Evolutionary conservation across 139 green algal genomes (phyloP).

Genomic region (Medakamo hakoo): DNA sequence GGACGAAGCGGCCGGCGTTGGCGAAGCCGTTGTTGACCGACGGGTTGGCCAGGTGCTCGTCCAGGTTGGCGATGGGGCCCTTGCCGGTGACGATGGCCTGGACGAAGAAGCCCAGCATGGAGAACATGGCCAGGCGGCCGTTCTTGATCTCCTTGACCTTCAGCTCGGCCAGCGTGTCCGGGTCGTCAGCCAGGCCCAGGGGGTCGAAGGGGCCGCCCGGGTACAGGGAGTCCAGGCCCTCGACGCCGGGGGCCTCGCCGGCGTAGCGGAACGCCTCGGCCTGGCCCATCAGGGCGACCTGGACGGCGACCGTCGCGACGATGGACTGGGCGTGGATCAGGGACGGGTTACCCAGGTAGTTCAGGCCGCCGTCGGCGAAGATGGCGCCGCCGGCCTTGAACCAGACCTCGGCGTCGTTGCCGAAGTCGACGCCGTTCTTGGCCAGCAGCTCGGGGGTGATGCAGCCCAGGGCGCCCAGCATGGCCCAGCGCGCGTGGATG

Average conservation of each 20-base stretch:
- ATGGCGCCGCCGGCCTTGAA: slow-evolving; percentile 93
- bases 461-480: slow-evolving; percentile 61
- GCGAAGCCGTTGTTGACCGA: slow-evolving; percentile 42
- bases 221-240: slow-evolving; percentile 45
- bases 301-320: slow-evolving; percentile 69
- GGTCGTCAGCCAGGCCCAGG: slow-evolving; percentile 62
- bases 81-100: slow-evolving; percentile 51
- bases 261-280: slow-evolving; percentile 30
- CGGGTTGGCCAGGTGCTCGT: slow-evolving; percentile 62
- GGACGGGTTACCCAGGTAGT: slow-evolving; percentile 88
- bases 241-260: slow-evolving; percentile 43
- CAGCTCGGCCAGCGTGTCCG: slow-evolving; percentile 26
- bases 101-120: slow-evolving; percentile 42
- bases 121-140: slow-evolving; percentile 53
- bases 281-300: slow-evolving; percentile 60
- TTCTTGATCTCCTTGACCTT: slow-evolving; percentile 67
- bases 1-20: slow-evolving; percentile 38
- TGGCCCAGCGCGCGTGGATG: slow-evolving; percentile 77
- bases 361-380: slow-evolving; percentile 64
- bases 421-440: slow-evolving; percentile 35
- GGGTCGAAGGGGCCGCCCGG: slow-evolving; percentile 46
- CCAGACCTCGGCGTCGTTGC: slow-evolving; percentile 63
- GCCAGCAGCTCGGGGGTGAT: slow-evolving; percentile 20
- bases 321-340: slow-evolving; percentile 93
- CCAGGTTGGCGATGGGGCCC: slow-evolving; percentile 26